Base-by-base conservation (phyloP, 371 early-diverging fungal species). In the Batkoa obscura region DNA sequence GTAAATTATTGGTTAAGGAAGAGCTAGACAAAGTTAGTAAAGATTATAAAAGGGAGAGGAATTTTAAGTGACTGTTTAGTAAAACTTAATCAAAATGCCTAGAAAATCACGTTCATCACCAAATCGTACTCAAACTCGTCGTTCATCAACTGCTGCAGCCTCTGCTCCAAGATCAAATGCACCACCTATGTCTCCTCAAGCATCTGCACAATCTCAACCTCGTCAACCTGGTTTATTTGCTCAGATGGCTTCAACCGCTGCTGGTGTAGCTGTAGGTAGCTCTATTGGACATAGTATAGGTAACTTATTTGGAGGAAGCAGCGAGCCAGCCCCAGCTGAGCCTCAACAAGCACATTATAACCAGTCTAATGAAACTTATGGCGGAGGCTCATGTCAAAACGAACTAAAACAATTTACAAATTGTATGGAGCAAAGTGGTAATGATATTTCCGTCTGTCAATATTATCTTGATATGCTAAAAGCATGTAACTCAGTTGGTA, bases 221-320 rank as follows among this genome's bases (percentile, higher is more conserved):
- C 23, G 23, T 23, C 23, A 23, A 23, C 78, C 78, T 6, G 74
- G 90, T 52, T 61, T 91, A 50, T 83, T 89, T 66, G 86, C 82
- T 49, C 84, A 88, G 63, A 83, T 88, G 86, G 91, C 90, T 23
- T 72, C 88, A 13, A 91, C 90, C 17, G 94, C 91, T 43, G 94
- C 87, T 55, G 89, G 90, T 69, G 90, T 92, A 50, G 94, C 91
- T 56, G 83, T 90, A 30, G 93, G 91, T 60, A 78, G 79, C 36
- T 79, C 89, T 33, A 78, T 83, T 33, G 85, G 83, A 46, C 84
- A 81, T 58, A 75, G 75, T 36, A 60, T 84, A 51, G 84, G 74
- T 56, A 72, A 78, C 45, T 47, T 83, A 60, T 84, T 88, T 60
- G 61, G 79, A 35, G 87, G 90, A 38, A 58, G 56, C 37, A 23